Base-by-base conservation (phyloP, 2,329 filamentous ascomycete genomes). In the Knufia petricola region DNA sequence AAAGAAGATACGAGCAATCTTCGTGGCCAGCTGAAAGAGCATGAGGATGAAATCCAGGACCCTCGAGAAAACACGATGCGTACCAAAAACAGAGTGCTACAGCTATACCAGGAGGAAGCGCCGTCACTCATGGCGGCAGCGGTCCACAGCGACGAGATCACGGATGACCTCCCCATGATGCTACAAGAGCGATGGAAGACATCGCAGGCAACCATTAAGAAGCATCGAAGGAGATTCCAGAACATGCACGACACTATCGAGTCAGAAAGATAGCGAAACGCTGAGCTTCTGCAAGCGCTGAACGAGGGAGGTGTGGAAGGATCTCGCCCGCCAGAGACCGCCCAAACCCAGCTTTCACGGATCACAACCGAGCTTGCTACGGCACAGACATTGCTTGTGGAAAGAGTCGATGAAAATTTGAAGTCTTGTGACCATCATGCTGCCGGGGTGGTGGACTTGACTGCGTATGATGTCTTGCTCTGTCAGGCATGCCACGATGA, bases 221-320 rank as follows among this genome's bases (percentile, higher is more conserved):
- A 41, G 38, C 38, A 41, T 20, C 38, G 21, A 21, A 41, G 19
- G 38, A 41, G 21, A 41, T 8, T 41, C 38, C 38, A 41, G 38
- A 41, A 19, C 38, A 41, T 41, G 38, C 38, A 41, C 9, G 38
- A 41, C 38, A 19, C 38, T 21, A 13, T 41, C 21, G 38, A 41
- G 21, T 41, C 38, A 41, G 38, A 41, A 19, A 41, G 38, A 41
- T 19, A 41, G 38, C 38, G 38, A 20, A 41, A 41, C 38, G 21
- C 38, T 21, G 38, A 41, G 38, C 38, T 41, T 20, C 38, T 41
- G 38, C 38, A 41, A 41, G 38, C 12, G 21, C 38, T 41, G 21
- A 41, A 41, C 19, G 38, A 41, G 9, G 21, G 21, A 19, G 38
- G 21, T 20, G 19, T 41, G 38, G 38, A 8, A 41, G 38, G 19